A percentile compares a stretch with the other conserved stretches of the same genome.
phyloP scores from a whole-genome alignment of 139 green algal species.

The Haematococcus lacustris region DNA sequence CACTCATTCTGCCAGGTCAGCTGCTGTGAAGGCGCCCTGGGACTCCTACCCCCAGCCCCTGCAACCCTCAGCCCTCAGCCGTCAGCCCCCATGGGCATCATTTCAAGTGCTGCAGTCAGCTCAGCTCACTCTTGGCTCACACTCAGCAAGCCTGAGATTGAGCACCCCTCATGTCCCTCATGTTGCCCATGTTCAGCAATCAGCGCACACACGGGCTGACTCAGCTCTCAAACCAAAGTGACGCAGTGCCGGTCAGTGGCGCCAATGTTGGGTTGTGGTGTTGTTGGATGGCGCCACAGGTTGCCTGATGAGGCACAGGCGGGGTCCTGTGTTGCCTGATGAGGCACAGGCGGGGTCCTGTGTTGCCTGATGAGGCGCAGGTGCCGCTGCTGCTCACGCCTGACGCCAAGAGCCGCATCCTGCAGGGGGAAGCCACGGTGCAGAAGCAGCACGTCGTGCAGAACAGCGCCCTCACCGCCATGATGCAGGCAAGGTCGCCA shows the following conservation, averaged over 20 bases:
- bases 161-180: no score
- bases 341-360: background rate
- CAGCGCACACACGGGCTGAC: background rate
- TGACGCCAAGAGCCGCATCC: slow-evolving; percentile 59
- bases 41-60: no score
- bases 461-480: slow-evolving; percentile 38
- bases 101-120: no score
- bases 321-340: slow-evolving; percentile 5
- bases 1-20: no score
- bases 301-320: background rate
- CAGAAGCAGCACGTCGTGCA: slow-evolving; percentile 60
- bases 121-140: no score
- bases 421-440: slow-evolving; percentile 38
- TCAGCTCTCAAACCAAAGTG: background rate
- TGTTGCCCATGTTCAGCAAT: background rate
- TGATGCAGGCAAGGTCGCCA: slow-evolving; percentile 29
- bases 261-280: background rate
- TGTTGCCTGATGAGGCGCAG: no score
- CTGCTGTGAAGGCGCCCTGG: no score
- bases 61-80: no score
- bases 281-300: background rate
- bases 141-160: no score
- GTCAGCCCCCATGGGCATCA: no score
- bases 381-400: slow-evolving; percentile 56
- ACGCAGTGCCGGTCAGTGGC: background rate